Conservation (phyloP, 768 basidiomycete genomes). For the Favolaschia claudopus region DNA sequence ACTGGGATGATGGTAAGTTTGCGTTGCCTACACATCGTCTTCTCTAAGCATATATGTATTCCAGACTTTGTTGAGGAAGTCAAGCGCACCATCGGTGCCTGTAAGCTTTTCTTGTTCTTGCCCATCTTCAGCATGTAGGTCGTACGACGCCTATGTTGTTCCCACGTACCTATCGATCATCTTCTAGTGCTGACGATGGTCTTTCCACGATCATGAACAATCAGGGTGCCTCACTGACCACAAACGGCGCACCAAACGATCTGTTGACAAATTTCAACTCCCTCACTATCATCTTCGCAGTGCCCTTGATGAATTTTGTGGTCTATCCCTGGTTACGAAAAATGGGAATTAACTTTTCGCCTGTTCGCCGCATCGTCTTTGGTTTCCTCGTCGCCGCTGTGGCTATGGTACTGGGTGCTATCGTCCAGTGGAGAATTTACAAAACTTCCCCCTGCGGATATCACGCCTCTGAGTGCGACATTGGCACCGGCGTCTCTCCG, state of each 20-base stretch:
- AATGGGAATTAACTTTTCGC: conserved; percentile 38
- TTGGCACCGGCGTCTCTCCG: conserved; percentile 32
- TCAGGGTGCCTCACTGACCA: conserved; percentile 39
- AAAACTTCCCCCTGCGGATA: conserved; percentile 35
- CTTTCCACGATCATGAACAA: conserved; percentile 35
- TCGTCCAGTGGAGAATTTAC: conserved; percentile 36
- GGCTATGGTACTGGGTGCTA: conserved; percentile 29
- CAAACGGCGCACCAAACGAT: conserved; percentile 41
- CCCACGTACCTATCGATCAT: neutral
- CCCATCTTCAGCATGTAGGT: conserved; percentile 36
- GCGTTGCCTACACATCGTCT: neutral
- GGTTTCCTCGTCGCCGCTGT: conserved; percentile 29
- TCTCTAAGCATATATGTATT: neutral
- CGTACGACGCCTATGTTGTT: neutral
- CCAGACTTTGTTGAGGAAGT: conserved; percentile 41
- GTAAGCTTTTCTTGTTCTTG: conserved; percentile 41
- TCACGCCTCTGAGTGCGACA: conserved; percentile 26
- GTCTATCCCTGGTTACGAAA: conserved; percentile 40
- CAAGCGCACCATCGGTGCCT: conserved; percentile 38
- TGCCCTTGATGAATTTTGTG: conserved; percentile 37
- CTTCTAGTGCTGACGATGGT: conserved; percentile 35
- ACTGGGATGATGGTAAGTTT: conserved; percentile 36
- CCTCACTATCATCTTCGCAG: conserved; percentile 37
- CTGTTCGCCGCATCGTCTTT: conserved; percentile 35
- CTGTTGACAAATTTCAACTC: conserved; percentile 42